Conservation (phyloP, 495 filamentous ascomycete genomes). For the Aspergillus kassunensis region DNA sequence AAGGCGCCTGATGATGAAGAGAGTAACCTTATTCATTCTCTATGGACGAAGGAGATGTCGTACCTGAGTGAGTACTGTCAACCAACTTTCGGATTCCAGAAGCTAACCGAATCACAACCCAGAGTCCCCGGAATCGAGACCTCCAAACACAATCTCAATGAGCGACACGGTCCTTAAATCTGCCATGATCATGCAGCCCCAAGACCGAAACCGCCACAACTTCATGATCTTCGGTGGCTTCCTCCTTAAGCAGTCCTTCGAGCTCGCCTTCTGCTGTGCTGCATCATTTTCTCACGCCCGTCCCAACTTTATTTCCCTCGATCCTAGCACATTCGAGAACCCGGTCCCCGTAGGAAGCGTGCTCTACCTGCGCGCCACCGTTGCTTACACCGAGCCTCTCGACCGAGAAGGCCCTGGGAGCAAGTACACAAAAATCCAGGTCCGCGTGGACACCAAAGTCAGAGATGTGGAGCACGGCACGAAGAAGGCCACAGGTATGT, state of each 20-base stretch:
- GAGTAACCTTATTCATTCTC: constrained; percentile 71
- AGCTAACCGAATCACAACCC: constrained; percentile 44
- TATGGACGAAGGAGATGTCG: constrained; percentile 70
- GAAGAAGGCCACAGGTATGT: constrained; percentile 72
- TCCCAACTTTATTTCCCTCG: constrained; percentile 73
- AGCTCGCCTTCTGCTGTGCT: constrained; percentile 86
- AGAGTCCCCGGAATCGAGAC: constrained; percentile 51
- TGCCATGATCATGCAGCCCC: constrained; percentile 82
- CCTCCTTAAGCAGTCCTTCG: constrained; percentile 76
- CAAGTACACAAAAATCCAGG: constrained; percentile 64
- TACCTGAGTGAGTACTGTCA: constrained; percentile 49
- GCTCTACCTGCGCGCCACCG: constrained; percentile 71
- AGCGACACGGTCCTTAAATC: constrained; percentile 60
- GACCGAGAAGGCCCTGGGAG: constrained; percentile 30
- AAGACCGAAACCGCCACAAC: constrained; percentile 78
- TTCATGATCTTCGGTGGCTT: constrained; percentile 92
- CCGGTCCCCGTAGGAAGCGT: constrained; percentile 82
- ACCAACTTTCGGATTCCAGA: not conserved
- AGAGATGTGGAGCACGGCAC: constrained; percentile 72
- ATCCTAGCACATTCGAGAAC: constrained; percentile 79
- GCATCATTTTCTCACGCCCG: constrained; percentile 70
- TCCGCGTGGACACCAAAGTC: constrained; percentile 74
- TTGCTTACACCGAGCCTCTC: constrained; percentile 73
- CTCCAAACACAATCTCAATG: constrained; percentile 65
- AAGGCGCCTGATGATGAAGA: constrained; percentile 74